Base-by-base conservation (phyloP, 768 basidiomycete species). In the Tylopilus rubrobrunneus region DNA sequence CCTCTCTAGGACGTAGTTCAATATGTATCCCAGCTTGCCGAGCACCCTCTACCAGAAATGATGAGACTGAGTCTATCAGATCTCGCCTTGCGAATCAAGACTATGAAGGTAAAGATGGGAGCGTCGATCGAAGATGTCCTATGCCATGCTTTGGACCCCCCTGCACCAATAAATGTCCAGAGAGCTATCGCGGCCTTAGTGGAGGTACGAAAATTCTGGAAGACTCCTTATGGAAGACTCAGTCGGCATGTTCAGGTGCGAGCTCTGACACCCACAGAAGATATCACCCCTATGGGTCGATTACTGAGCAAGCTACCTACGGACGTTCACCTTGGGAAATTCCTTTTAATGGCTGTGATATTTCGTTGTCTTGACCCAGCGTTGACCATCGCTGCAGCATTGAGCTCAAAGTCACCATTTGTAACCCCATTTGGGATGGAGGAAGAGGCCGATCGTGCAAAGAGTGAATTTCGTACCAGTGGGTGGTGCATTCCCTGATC, bases 321-420 rank as follows among this genome's bases (percentile, higher is more conserved):
- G 44, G 96, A 99, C 65, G 95, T 98, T 15, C 92, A 98, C 67
- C 81, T 97, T 4, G 95, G 94, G 37, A 97, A 98, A 74, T 89
- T 98, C 66, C 76, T 98, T 15, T 76, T 98, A 40, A 82, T 85
- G 23, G 87, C 94, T 6, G 85, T 87, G 2, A 67, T 93, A 37
- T 90, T 98, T 68, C 82, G 84, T 43, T 98, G 96, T 67, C 73
- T 98, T 56, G 96, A 98, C 70, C 92, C 95, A 2, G 96, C 93
- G n/a, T 76, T 99, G 46, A 97, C 96, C 6, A 94, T 99, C 55
- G 93, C 92, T 15, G 96, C 96, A 7, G 83, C 90, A 1, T 74
- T 98, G 40, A 95, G 90, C 65, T 87, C 91, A 1, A 98, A 98
- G 68, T 92, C 90, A 2, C 96, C 95, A 0, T 99, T 98, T 67